These are phyloP conservation scores for Harringtonia lauricola DNA, from an alignment of 2,329 filamentous ascomycete genomes.

Conservation along the genomic window DNA sequence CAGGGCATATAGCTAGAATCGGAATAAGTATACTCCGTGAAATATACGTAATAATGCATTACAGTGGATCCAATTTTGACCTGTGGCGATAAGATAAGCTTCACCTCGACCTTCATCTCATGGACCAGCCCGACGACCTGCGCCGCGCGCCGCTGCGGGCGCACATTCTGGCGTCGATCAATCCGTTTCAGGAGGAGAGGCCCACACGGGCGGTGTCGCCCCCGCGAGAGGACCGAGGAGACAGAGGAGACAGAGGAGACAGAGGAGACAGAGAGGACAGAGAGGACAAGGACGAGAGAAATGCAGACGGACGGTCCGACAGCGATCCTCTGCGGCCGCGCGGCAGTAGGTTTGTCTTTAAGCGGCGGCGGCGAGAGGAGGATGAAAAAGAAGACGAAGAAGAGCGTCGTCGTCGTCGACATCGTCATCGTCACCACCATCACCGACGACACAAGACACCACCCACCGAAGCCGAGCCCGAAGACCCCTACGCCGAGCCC, in stretches of 20 bases:
- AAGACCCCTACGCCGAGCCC: slow-evolving; percentile 32
- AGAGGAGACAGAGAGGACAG: background rate
- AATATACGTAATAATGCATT: too few species aligned
- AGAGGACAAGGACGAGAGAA: background rate
- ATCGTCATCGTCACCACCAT: slow-evolving; percentile 2
- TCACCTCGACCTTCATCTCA: background rate
- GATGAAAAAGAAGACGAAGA: background rate
- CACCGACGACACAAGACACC: slow-evolving; percentile 11
- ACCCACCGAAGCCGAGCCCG: slow-evolving; percentile 7
- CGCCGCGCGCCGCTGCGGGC: slow-evolving; percentile 23
- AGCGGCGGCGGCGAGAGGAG: background rate
- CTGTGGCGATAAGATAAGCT: background rate
- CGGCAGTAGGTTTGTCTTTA: too few species aligned
- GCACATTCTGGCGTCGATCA: slow-evolving; percentile 39
- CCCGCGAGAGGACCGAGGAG: background rate
- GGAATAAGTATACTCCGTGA: too few species aligned
- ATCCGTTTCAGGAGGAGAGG: slow-evolving; percentile 18
- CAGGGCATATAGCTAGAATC: too few species aligned
- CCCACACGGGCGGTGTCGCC: background rate
- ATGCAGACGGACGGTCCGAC: too few species aligned
- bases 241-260: background rate
- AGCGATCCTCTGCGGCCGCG: too few species aligned
- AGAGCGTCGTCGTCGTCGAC: slow-evolving; percentile 8
- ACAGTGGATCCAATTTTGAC: background rate
- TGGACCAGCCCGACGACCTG: slow-evolving; percentile 1